Evolutionary conservation across 2,329 filamentous ascomycete species (phyloP).

Genomic region (Coniochaeta ligniaria): DNA sequence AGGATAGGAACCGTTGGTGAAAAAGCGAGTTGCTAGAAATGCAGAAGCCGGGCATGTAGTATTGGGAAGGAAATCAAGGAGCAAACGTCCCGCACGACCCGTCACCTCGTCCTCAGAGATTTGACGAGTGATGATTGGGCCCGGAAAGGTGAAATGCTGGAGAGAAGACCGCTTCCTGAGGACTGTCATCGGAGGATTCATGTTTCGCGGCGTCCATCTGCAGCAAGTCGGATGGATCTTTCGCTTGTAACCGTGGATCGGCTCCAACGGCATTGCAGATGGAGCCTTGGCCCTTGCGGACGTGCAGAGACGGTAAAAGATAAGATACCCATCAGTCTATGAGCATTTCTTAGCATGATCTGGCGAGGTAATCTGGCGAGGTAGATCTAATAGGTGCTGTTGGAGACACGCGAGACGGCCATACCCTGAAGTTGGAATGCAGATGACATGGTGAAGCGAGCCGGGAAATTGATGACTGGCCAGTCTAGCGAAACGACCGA

Average conservation of each 20-base stretch:
- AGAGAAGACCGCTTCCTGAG: too few species aligned
- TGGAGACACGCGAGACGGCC: neutral
- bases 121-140: neutral
- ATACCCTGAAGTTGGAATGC: neutral
- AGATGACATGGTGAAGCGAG: conserved; percentile 21
- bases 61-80: neutral
- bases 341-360: neutral
- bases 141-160: neutral
- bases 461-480: conserved; percentile 24
- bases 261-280: neutral
- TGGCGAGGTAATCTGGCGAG: neutral
- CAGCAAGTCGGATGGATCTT: too few species aligned
- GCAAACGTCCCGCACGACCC: neutral
- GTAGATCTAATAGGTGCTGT: neutral
- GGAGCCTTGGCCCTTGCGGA: neutral
- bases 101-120: neutral
- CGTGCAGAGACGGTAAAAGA: neutral
- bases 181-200: too few species aligned
- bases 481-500: conserved; percentile 19
- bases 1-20: neutral
- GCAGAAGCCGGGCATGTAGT: neutral
- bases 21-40: neutral
- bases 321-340: neutral
- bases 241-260: neutral
- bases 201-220: too few species aligned